Evolutionary conservation across 1,284 basidiomycete species (phyloP).

Genomic region (Ceratobasidium sp.): DNA sequence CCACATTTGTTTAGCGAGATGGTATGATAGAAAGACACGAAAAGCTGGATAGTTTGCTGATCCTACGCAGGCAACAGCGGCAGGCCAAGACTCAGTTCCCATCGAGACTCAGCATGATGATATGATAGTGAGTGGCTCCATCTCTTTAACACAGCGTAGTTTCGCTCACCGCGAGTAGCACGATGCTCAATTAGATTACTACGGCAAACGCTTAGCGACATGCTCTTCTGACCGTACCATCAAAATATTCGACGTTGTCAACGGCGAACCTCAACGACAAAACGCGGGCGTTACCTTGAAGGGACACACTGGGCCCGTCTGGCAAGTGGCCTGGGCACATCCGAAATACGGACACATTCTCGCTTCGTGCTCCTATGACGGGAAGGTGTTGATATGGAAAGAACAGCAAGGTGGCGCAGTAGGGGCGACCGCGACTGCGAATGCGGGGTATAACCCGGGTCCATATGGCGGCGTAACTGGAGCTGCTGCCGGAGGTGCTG

Average conservation of each 20-base stretch:
- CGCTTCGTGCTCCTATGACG: slow-evolving; percentile 97
- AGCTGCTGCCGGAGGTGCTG: slow-evolving; percentile 56
- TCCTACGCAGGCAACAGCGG: slow-evolving; percentile 16
- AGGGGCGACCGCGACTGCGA: slow-evolving; percentile 58
- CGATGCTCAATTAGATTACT: slow-evolving; percentile 98
- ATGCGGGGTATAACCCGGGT: slow-evolving; percentile 42
- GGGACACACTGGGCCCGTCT: slow-evolving; percentile 96
- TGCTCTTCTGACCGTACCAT: slow-evolving; percentile 97
- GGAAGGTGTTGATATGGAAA: slow-evolving; percentile 99
- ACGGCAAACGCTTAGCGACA: slow-evolving; percentile 95
- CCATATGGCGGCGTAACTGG: slow-evolving; percentile 55
- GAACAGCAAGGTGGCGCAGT: slow-evolving; percentile 74
- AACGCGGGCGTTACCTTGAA: slow-evolving; percentile 81
- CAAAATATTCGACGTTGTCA: slow-evolving; percentile 94
- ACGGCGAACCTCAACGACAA: slow-evolving; percentile 80
- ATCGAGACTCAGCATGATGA: slow-evolving; percentile 95
- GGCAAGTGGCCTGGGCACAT: slow-evolving; percentile 99
- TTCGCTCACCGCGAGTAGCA: slow-evolving; percentile 68
- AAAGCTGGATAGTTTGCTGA: background rate
- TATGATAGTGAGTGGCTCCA: slow-evolving; percentile 81
- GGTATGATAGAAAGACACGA: background rate
- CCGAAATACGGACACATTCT: slow-evolving; percentile 97
- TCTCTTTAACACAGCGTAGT: slow-evolving; percentile 1
- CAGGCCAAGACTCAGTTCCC: slow-evolving; percentile 65
- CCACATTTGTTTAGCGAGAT: background rate